Evolutionary conservation across 345 rosid species (phyloP).

Genomic region (Brassica carinata): DNA sequence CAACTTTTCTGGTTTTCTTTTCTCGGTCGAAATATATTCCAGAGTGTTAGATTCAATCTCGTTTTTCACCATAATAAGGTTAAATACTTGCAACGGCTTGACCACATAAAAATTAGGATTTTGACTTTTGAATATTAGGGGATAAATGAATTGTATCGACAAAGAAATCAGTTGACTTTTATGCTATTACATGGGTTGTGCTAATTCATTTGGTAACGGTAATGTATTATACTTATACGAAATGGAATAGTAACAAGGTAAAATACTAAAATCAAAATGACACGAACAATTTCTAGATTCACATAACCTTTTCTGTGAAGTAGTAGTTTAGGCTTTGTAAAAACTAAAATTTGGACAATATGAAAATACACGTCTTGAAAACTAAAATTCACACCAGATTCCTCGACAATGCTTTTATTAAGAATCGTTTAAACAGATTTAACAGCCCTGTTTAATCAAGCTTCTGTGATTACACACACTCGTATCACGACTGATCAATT

Average conservation of each 20-base stretch:
- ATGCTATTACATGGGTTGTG: not conserved
- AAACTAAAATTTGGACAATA: too few species aligned
- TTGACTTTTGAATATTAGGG: not conserved
- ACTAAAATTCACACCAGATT: too few species aligned
- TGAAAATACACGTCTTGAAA: too few species aligned
- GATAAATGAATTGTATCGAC: not conserved
- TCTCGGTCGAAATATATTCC: conserved; percentile 1
- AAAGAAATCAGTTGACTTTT: conserved; percentile 10
- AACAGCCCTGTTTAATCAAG: too few species aligned
- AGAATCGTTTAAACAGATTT: too few species aligned
- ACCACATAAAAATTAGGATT: too few species aligned
- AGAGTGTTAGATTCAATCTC: not conserved
- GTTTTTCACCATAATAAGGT: not conserved
- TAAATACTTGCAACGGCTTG: not conserved
- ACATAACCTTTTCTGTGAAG: not conserved
- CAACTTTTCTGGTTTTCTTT: not conserved
- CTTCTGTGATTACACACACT: too few species aligned
- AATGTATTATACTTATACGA: too few species aligned
- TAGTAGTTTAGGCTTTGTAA: not conserved
- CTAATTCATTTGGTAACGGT: not conserved
- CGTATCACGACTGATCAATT: too few species aligned
- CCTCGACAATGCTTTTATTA: too few species aligned
- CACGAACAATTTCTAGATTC: not conserved
- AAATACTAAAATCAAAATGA: not conserved
- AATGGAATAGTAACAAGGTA: not conserved